Evolutionary conservation across 768 basidiomycete genomes (phyloP), one percentile per base, ranked within the genome.

Genomic region (Phanerochaete carnosa): DNA sequence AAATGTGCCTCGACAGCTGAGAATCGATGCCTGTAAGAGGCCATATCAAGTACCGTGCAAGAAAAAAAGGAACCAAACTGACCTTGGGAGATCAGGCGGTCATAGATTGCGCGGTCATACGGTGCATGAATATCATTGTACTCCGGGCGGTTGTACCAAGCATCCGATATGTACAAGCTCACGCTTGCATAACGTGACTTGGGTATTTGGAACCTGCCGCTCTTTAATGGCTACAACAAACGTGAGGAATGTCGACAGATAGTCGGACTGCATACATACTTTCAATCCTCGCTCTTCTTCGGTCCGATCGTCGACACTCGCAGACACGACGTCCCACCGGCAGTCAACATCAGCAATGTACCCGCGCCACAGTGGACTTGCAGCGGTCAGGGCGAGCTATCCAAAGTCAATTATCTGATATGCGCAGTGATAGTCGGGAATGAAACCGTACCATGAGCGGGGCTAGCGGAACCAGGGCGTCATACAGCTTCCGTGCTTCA

Each of bases 131-230:
- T 91, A 75, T 99, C 97, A 68, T 96, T 97, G 73, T 98, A 99
- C 71, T 93, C 94, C 1, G 94, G 89, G 60, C 92, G 85, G 72
- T 98, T 98, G 62, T 81, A 84, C 83, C 88, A 87, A 65, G 90
- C 85, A 28, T 87, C 84, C 5, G 96, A 95, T 54, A 99, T 84
- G 71, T 99, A 98, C 64, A 92, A 78, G 72, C 95, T 92, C 23
- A 99, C 96, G 65, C 92, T 95, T 73, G 95, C 95, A 72, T 99
- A 99, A 61, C 97, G 87, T 30, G 96, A 98, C 76, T 99, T 99
- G 1, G 96, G 94, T 69, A 99, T 96, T 53, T 76, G 75, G 73
- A 86, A 90, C 63, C 83, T 81, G 67, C 86, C 85, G 54, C 89
- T 77, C 71, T 89, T 81, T 60, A 96, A 73, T 8, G 93, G 93